Conservation (phyloP, 768 basidiomycete genomes). For the Coprinopsis sp. region DNA sequence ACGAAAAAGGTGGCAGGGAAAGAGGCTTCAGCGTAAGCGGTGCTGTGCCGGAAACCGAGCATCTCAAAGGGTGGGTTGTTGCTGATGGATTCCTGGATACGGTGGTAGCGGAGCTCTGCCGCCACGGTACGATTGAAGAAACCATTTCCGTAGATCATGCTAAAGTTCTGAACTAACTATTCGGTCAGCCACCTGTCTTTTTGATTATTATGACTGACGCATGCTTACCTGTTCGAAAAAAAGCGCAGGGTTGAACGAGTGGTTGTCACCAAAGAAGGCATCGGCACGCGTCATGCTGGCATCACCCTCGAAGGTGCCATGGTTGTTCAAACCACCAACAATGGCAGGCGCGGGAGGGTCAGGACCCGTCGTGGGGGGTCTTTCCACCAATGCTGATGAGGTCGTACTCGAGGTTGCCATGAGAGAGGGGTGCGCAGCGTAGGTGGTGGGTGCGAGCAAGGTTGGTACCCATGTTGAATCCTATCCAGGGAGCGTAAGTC, state of each 20-base stretch:
- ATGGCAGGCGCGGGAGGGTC: conserved; percentile 16
- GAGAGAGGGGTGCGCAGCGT: conserved; percentile 12
- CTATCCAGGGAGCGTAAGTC: background rate
- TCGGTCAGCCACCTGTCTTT: too few species aligned
- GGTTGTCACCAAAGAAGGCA: conserved; percentile 15
- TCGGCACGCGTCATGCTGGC: conserved; percentile 12
- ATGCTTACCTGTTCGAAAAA: conserved; percentile 9
- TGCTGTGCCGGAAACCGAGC: too few species aligned
- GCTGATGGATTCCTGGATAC: too few species aligned
- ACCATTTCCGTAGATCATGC: too few species aligned
- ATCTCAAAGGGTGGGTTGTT: too few species aligned
- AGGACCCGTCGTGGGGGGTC: conserved; percentile 12
- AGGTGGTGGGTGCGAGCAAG: conserved; percentile 15
- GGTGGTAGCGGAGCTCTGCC: too few species aligned
- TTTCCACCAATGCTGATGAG: conserved; percentile 15
- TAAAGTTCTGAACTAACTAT: too few species aligned
- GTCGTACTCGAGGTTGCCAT: conserved; percentile 15
- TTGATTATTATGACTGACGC: too few species aligned
- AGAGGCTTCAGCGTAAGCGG: too few species aligned
- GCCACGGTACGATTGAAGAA: too few species aligned
- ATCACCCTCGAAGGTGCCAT: conserved; percentile 14
- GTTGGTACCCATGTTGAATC: conserved; percentile 16
- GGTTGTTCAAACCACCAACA: conserved; percentile 16
- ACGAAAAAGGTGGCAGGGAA: too few species aligned
- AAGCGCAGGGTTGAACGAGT: conserved; percentile 17